These are phyloP conservation scores for Phialocephala subalpina DNA, from an alignment of 2,329 filamentous ascomycete genomes.

Conservation along the genomic window DNA sequence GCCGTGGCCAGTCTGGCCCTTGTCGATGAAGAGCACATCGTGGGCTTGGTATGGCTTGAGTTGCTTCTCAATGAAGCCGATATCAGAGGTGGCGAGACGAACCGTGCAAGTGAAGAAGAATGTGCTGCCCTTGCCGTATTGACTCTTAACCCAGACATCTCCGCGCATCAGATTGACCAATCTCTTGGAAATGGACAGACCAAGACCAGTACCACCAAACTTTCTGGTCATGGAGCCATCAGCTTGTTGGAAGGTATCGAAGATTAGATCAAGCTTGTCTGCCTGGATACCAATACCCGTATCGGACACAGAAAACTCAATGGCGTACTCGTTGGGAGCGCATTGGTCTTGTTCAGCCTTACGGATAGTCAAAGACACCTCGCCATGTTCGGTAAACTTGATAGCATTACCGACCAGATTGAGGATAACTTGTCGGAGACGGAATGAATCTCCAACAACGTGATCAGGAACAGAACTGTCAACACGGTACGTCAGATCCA, in stretches of 20 bases:
- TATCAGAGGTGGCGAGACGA: constrained; percentile 81
- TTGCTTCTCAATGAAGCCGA: constrained; percentile 81
- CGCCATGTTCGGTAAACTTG: constrained; percentile 97
- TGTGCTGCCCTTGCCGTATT: constrained; percentile 88
- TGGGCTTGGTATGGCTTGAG: constrained; percentile 92
- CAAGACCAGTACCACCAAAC: constrained; percentile 93
- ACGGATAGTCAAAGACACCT: constrained; percentile 93
- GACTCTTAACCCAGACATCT: constrained; percentile 94
- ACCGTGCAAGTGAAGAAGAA: constrained; percentile 98
- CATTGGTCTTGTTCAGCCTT: constrained; percentile 72
- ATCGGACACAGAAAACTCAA: constrained; percentile 95
- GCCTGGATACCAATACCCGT: constrained; percentile 96
- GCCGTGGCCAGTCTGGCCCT: constrained; percentile 80
- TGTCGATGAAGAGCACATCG: constrained; percentile 93
- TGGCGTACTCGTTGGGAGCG: constrained; percentile 81
- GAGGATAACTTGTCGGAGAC: constrained; percentile 93
- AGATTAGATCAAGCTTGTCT: constrained; percentile 96
- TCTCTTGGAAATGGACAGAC: constrained; percentile 93
- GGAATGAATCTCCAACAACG: constrained; percentile 95
- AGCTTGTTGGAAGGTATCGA: constrained; percentile 98
- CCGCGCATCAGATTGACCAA: constrained; percentile 96
- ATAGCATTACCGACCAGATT: constrained; percentile 98
- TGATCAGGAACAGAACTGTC: constrained; percentile 94
- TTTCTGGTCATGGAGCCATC: constrained; percentile 96
- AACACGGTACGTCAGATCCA: constrained; percentile 92